Percentiles rank a stretch among this genome's conserved stretches.
These are phyloP conservation scores for Annulohypoxylon moriforme DNA, from an alignment of 495 filamentous ascomycete genomes.

Conservation along the genomic window DNA sequence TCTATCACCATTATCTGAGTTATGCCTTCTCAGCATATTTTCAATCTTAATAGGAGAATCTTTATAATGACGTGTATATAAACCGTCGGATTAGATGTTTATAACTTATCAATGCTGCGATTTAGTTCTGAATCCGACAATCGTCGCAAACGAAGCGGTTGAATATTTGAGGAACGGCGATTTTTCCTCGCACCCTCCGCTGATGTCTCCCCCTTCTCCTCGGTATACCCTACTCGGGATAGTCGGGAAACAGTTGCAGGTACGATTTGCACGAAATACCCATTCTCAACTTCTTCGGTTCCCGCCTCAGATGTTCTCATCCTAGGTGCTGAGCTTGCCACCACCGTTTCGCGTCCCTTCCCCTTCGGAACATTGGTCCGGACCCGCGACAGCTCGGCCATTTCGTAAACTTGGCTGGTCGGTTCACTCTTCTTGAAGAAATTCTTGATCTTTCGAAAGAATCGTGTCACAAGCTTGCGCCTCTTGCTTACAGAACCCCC, in stretches of 20 bases:
- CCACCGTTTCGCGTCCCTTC: background rate
- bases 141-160: background rate
- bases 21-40: background rate
- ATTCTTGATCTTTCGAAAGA: slow-evolving; percentile 19
- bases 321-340: background rate
- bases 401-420: background rate
- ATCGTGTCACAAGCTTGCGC: background rate
- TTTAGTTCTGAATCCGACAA: background rate
- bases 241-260: background rate
- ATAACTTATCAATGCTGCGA: background rate
- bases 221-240: background rate
- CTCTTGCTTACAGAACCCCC: background rate
- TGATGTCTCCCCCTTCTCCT: background rate
- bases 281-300: background rate
- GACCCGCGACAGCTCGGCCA: background rate
- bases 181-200: background rate
- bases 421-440: background rate
- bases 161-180: background rate
- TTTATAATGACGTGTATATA: background rate
- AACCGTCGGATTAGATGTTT: background rate
- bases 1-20: background rate
- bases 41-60: background rate
- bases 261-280: background rate
- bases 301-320: background rate
- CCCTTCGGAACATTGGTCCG: background rate